Evolutionary conservation across 371 early-diverging fungal species (phyloP), one percentile per base, ranked within the genome.

Genomic region (Apophysomyces ossiformis): DNA sequence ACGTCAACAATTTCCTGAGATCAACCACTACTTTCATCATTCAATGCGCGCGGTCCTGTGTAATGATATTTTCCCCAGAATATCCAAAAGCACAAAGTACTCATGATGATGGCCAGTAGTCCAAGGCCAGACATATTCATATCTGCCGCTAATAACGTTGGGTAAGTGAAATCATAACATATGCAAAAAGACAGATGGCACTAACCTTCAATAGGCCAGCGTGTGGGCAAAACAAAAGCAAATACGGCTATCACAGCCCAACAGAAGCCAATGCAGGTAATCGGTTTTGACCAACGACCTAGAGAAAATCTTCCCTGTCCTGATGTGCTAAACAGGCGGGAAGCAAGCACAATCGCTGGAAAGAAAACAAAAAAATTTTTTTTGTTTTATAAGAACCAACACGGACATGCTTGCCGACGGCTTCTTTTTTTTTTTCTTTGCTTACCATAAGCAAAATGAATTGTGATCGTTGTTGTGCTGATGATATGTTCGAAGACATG

Each of bases 381-480:
- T 26, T 2, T 26, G 2, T 26, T 26, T 26, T 3, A 26, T 26
- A 26, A 26, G 32, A 26, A 26, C 32, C 21, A 26, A 26, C 32
- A 26, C 32, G 41, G 43, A 11, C 5, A 37, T 37, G 9, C 0
- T 26, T 43, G 44, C 37, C 37, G 9, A 60, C 6, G 7, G 5
- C 16, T n/a, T 43, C 13, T 7, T 15, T 18, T 38, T 50, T 37
- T 5, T 57, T 61, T 3, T 47, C 32, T 35, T 5, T 50, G 37
- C n/a, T 69, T 68, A 69, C 88, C 90, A 74, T 90, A 90, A 21
- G 88, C 86, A 50, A 90, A 79, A 74, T 89, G 88, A 38, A 87
- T 75, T n/a, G 89, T 88, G 58, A 90, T 87, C 13, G 90, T 89
- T 1, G 88, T 82, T 38, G 90, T 86, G 67, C 88, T 87, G 18